Percentiles rank a stretch among this genome's conserved stretches.
phyloP scores from a whole-genome alignment of 306 rosid genomes.

The Ormosia emarginata region DNA sequence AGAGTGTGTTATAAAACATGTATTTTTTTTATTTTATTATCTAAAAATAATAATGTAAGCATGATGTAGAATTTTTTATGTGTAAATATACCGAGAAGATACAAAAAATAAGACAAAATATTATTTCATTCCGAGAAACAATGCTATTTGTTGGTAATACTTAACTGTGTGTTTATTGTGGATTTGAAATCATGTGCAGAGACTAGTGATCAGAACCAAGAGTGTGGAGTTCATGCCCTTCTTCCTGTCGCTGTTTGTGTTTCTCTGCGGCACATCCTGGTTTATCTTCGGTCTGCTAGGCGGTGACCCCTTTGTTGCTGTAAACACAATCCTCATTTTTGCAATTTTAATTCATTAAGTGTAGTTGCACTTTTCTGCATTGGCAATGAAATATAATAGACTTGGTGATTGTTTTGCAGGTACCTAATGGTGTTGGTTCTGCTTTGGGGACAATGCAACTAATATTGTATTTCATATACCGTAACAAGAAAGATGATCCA shows the following conservation, averaged over 20 bases:
- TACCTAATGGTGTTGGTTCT: conserved; percentile 69
- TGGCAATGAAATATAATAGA: neutral
- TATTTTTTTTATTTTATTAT: no score
- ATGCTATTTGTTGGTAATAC: neutral
- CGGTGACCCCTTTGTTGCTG: conserved; percentile 76
- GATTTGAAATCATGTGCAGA: conserved; percentile 44
- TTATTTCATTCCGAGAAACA: neutral
- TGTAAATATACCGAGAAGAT: no score
- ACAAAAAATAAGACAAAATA: no score
- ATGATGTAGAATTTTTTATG: no score
- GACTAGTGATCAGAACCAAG: conserved; percentile 67
- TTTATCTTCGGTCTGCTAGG: conserved; percentile 80
- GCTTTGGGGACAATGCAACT: conserved; percentile 69
- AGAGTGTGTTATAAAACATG: no score
- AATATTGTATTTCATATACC: conserved; percentile 70
- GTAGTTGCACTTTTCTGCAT: neutral
- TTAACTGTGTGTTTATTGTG: neutral
- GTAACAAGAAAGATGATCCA: conserved; percentile 29
- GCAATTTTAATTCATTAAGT: neutral
- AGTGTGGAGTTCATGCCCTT: conserved; percentile 97
- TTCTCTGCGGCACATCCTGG: conserved; percentile 91
- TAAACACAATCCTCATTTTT: conserved; percentile 27
- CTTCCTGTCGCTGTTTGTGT: conserved; percentile 76
- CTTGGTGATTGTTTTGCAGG: conserved; percentile 31
- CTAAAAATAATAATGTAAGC: no score